Evolutionary conservation across 371 early-diverging fungal genomes (phyloP), one percentile per base, ranked within the genome.

Genomic region (Mucor irregularis): DNA sequence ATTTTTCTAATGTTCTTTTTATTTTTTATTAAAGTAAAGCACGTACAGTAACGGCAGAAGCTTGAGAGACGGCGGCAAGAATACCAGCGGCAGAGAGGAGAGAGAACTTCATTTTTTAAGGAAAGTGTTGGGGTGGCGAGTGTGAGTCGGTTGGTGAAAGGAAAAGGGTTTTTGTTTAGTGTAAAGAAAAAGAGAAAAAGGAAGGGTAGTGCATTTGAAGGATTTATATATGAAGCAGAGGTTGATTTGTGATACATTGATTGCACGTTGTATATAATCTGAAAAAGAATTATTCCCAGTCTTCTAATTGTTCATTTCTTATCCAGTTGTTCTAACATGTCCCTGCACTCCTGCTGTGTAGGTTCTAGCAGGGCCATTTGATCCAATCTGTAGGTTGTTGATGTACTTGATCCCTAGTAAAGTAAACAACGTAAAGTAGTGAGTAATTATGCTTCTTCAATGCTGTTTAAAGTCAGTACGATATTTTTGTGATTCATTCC

Each of bases 181-280:
- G 44, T 38, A 26, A 57, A 55, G 30, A 38, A 38, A 48, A 55
- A 39, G 39, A 47, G 46, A 35, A 31, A 34, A 42, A 24, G 53
- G 42, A 29, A 48, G n/a, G 7, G 21, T 33, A 19, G 8, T n/a
- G 21, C 5, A 34, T 40, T 38, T 14, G 22, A 33, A 29, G 13
- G 24, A 19, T 34, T 49, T 49, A 47, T 44, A 44, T 45, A 31
- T 58, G 24, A 24, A 42, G n/a, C n/a, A n/a, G 42, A 42, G 25
- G 22, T 22, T 22, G 42, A 58, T 52, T 62, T 68, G 68, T 68
- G 64, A 29, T 33, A 68, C 68, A 68, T 63, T 63, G 55, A 60
- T 34, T 63, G 49, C 56, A 60, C 66, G 61, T 53, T 60, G 50
- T 54, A 37, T n/a, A 55, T 49, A 45, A 33, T 24, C 40, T 45